Percentiles rank a stretch among this genome's conserved stretches.
Conservation (phyloP, 2,329 filamentous ascomycete species). For the Beauveria varroae region DNA sequence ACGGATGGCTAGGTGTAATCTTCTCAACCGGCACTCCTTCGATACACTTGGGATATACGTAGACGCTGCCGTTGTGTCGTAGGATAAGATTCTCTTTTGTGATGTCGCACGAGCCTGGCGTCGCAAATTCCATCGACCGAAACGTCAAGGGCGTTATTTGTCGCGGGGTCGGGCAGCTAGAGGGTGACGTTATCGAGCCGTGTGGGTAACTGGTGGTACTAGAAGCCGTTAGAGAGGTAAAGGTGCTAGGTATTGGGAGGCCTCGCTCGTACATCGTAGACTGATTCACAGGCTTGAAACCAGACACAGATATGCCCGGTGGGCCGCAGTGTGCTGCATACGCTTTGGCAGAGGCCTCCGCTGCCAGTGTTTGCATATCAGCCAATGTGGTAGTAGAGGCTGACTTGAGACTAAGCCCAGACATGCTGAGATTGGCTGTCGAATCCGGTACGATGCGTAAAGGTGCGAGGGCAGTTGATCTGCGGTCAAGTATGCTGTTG, state of each 20-base stretch:
- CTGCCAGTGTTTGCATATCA: not conserved
- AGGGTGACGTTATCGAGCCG: not conserved
- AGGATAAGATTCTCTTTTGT: conserved; percentile 37
- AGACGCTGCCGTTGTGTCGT: conserved; percentile 40
- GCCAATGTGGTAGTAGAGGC: not conserved
- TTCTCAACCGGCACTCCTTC: conserved; percentile 8
- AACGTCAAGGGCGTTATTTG: not conserved
- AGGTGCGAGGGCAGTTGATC: not conserved
- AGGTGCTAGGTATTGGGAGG: not conserved
- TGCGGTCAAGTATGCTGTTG: not conserved
- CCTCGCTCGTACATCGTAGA: not conserved
- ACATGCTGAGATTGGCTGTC: not conserved
- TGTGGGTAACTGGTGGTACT: not conserved
- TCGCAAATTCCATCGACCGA: not conserved
- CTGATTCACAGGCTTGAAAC: conserved; percentile 3
- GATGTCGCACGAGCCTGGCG: conserved; percentile 27
- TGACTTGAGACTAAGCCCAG: not conserved
- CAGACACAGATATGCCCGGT: not conserved
- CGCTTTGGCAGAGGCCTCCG: not conserved
- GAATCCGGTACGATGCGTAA: not conserved
- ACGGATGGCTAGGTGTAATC: conserved; percentile 29
- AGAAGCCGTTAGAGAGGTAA: not conserved
- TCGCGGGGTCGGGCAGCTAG: not conserved
- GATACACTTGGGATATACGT: conserved; percentile 35
- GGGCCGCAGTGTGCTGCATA: not conserved